A percentile compares a stretch with the other conserved stretches of the same genome.
Evolutionary conservation across 2,329 filamentous ascomycete species (phyloP).

Genomic region (Hymenoscyphus fructigenus): DNA sequence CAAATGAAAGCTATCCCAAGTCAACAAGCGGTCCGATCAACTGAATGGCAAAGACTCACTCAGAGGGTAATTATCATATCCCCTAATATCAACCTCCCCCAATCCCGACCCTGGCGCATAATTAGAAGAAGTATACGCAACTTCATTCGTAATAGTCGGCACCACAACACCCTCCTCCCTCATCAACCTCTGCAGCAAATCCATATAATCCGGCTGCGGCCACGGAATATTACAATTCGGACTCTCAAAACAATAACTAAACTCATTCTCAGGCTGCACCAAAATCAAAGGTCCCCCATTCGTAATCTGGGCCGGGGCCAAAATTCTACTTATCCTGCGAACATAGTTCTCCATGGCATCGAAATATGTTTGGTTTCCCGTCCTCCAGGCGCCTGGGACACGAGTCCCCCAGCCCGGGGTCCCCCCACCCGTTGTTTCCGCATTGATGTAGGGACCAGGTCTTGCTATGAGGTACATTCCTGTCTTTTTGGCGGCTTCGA

Average conservation of each 20-base stretch:
- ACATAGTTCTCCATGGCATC: neutral
- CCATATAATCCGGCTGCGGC: slow-evolving; percentile 4
- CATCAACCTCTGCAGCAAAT: neutral
- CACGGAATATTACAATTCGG: slow-evolving; percentile 1
- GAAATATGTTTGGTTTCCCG: neutral
- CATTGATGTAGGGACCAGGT: slow-evolving; percentile 4
- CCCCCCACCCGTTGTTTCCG: neutral
- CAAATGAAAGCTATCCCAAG: neutral
- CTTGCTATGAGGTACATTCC: slow-evolving; percentile 4
- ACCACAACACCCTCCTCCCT: slow-evolving; percentile 4
- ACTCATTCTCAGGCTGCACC: slow-evolving; percentile 5
- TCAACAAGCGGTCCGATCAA: neutral
- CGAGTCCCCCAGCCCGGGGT: neutral
- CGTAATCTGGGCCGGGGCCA: slow-evolving; percentile 1
- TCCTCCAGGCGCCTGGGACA: neutral
- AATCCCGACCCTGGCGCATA: neutral
- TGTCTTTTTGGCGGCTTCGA: neutral
- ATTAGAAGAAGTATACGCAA: slow-evolving; percentile 1
- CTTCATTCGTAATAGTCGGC: slow-evolving; percentile 5
- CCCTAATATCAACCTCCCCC: slow-evolving; percentile 8
- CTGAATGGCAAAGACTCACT: neutral
- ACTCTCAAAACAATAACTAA: slow-evolving; percentile 6
- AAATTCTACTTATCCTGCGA: neutral
- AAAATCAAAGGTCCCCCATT: neutral
- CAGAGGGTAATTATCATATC: slow-evolving; percentile 7